Evolutionary conservation across 495 filamentous ascomycete genomes (phyloP), one percentile per base, ranked within the genome.

Genomic region (Tetracladium marchalianum): DNA sequence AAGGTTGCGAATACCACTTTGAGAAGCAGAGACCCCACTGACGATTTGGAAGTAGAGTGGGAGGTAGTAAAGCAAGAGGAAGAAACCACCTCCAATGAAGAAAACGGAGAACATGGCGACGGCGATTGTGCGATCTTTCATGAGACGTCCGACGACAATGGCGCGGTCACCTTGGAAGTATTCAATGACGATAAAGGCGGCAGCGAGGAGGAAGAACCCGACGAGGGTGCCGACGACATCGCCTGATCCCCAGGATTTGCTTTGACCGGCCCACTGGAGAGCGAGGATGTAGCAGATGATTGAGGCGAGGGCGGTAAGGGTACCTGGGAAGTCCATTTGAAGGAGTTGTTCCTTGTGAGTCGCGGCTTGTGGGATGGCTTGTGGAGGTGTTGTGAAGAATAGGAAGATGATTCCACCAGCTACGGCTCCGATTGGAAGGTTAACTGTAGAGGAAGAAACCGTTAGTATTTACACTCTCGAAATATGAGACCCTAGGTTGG

Each of bases 41-140:
- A 90, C 77, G 9, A 83, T 80, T 54, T 92, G 86, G 68, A 92
- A 89, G 79, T 80, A 92, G 53, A 89, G 81, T 0, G 86, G 85
- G 6, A 90, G 63, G 67, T 81, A 78, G 59, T 75, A 83, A 15
- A 78, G 59, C 13, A 80, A 56, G 17, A 83, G 54, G 49, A 87
- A 77, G 59, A 84, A 82, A 0, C 69, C 58, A 12, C 67, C 75
- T 12, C 73, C 78, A 9, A 80, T 53, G 48, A 69, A 70, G 49
- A 77, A 68, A 12, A 68, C 54, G 59, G 76, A 82, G 46, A 72
- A 60, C 8, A 70, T 61, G 4, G 69, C 68, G 5, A 65, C 69
- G 31, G 71, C 69, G 13, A 90, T 72, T 35, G 69, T 81, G 15
- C 84, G 74, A 45, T 85, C 72, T 43, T 71, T 78, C 41, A 85